Conservation (phyloP, 306 rosid species). For the Vigna unguiculata region DNA sequence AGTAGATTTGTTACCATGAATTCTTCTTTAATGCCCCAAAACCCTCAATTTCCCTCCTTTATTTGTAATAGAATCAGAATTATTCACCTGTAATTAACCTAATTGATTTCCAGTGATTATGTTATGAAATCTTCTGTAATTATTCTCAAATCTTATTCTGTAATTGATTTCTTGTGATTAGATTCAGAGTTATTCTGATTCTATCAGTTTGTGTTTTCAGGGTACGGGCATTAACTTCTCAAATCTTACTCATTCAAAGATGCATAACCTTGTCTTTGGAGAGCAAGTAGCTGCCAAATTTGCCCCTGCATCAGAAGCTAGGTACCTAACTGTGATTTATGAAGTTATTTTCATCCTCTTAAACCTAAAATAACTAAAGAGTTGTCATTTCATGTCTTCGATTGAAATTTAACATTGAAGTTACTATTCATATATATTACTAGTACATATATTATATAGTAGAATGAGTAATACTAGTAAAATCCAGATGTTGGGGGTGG, state of each 20-base stretch:
- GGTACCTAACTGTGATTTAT: conserved; percentile 54
- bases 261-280: conserved; percentile 76
- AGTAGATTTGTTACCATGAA: conserved; percentile 2
- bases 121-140: too few species aligned
- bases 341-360: neutral
- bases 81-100: too few species aligned
- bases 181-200: too few species aligned
- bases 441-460: neutral
- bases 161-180: too few species aligned
- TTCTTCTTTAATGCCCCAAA: neutral
- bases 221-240: conserved; percentile 83
- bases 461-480: conserved; percentile 9
- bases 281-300: conserved; percentile 67
- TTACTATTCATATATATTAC: neutral
- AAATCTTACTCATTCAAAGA: conserved; percentile 64
- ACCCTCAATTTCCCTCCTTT: conserved; percentile 16
- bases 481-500: neutral
- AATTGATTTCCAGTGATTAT: too few species aligned
- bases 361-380: neutral
- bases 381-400: conserved; percentile 7
- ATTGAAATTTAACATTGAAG: neutral
- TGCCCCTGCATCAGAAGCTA: conserved; percentile 85
- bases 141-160: too few species aligned
- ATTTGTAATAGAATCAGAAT: too few species aligned
- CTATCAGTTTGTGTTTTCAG: conserved; percentile 55